Evolutionary conservation across 73 alveolate species (phyloP).

Genomic region (Urostyla sp.): DNA sequence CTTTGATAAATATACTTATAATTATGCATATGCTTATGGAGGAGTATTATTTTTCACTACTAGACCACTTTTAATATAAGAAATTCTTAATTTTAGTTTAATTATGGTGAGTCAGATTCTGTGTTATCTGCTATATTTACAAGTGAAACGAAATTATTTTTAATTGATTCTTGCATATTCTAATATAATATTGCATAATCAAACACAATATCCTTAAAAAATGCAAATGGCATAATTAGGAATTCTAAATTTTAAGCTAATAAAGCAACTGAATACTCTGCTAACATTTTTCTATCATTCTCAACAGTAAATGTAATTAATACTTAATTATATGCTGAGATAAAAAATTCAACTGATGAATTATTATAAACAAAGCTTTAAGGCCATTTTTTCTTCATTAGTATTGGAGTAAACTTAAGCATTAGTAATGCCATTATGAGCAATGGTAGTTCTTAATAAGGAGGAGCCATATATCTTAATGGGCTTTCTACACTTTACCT

Average conservation of each 20-base stretch:
- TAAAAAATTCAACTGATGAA: too few relatives aligned
- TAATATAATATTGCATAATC: background rate
- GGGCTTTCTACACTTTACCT: too few relatives aligned
- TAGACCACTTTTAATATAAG: background rate
- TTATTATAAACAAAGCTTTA: too few relatives aligned
- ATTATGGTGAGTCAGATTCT: background rate
- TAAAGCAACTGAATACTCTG: background rate
- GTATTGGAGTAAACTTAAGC: too few relatives aligned
- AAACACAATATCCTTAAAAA: constrained; percentile 23
- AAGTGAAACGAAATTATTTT: background rate
- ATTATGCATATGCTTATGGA: background rate
- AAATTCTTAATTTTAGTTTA: background rate
- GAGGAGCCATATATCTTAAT: too few relatives aligned
- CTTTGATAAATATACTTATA: background rate
- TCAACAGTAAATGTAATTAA: background rate
- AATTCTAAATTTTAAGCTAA: background rate
- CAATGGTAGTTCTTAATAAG: too few relatives aligned
- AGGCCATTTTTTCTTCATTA: too few relatives aligned
- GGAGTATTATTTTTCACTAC: constrained; percentile 28
- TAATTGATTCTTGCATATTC: background rate
- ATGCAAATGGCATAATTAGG: background rate
- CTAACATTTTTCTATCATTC: constrained; percentile 7
- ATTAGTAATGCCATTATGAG: too few relatives aligned
- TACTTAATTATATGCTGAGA: too few relatives aligned
- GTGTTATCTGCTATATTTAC: constrained; percentile 25